These are phyloP conservation scores for Teunomyces cretensis DNA, from an alignment of 805 yeast genomes.

Conservation along the genomic window DNA sequence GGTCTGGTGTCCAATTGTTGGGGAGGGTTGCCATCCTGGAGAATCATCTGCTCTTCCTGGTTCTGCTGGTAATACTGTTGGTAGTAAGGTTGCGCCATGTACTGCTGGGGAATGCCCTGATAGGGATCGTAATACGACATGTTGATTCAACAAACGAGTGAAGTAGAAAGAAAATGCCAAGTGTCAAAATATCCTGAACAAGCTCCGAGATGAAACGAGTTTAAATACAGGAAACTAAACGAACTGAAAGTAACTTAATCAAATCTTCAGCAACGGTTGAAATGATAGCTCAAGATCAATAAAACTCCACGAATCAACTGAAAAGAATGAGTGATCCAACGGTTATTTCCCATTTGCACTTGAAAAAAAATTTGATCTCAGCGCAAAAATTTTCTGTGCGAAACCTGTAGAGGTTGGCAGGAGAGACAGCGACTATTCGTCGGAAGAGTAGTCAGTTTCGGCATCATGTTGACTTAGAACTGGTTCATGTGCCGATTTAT, in stretches of 20 bases:
- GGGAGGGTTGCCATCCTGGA: slow-evolving; percentile 7
- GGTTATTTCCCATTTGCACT: slow-evolving; percentile 1
- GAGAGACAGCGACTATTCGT: background rate
- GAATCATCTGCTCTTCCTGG: slow-evolving; percentile 6
- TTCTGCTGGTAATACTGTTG: slow-evolving; percentile 26
- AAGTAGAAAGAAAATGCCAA: background rate
- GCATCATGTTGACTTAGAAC: slow-evolving; percentile 1
- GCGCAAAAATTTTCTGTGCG: slow-evolving; percentile 4
- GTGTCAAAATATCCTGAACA: slow-evolving; percentile 4
- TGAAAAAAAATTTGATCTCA: slow-evolving; percentile 1
- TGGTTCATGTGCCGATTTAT: background rate
- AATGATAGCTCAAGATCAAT: background rate
- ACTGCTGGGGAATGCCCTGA: slow-evolving; percentile 40
- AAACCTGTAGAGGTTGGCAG: too few species aligned
- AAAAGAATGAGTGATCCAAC: slow-evolving; percentile 3
- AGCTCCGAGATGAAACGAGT: background rate
- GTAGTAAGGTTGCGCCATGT: slow-evolving; percentile 34
- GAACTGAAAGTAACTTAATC: slow-evolving; percentile 1
- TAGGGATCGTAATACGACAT: slow-evolving; percentile 46
- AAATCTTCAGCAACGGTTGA: background rate
- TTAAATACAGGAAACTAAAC: background rate
- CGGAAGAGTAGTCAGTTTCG: slow-evolving; percentile 7
- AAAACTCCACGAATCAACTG: background rate
- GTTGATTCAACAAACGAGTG: background rate
- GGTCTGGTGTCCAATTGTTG: slow-evolving; percentile 16